Conservation (phyloP, 805 yeast species). For the Candida sanyiensis region DNA sequence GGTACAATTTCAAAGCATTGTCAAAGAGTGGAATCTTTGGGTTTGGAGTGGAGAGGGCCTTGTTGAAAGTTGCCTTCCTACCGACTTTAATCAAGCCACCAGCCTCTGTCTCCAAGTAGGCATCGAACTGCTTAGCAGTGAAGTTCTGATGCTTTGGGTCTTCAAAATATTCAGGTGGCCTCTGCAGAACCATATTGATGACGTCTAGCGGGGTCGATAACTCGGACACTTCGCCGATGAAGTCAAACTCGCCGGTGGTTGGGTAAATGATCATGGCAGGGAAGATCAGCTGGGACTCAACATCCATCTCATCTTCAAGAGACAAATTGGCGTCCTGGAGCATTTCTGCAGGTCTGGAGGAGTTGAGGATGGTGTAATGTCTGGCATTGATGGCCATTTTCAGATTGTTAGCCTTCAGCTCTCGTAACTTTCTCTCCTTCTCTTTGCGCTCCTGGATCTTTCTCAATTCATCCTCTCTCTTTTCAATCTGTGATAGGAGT, state of each 20-base stretch:
- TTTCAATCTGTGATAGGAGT: constrained; percentile 37
- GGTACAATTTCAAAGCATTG: constrained; percentile 59
- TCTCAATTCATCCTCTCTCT: constrained; percentile 31
- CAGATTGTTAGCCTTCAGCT: constrained; percentile 39
- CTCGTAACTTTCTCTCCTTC: constrained; percentile 31
- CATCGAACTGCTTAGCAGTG: constrained; percentile 52
- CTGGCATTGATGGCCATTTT: constrained; percentile 58
- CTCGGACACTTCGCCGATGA: constrained; percentile 71
- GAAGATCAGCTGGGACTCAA: constrained; percentile 71
- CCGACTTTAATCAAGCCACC: constrained; percentile 89
- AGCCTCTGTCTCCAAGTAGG: constrained; percentile 71
- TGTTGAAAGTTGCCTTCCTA: constrained; percentile 60
- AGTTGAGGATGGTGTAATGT: constrained; percentile 43
- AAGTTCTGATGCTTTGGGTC: constrained; percentile 56
- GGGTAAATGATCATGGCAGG: constrained; percentile 84
- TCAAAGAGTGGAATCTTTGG: constrained; percentile 78
- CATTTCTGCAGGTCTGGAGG: constrained; percentile 50
- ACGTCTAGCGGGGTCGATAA: constrained; percentile 59
- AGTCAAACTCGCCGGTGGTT: constrained; percentile 76
- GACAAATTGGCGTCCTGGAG: constrained; percentile 47
- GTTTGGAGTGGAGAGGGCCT: constrained; percentile 52
- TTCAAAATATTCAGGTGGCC: constrained; percentile 67
- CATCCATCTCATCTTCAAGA: constrained; percentile 60
- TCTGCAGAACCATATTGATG: constrained; percentile 51
- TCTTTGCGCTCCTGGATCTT: constrained; percentile 29